Base-by-base conservation (phyloP, 108 stramenopile species). In the Epithemia pelagica region DNA sequence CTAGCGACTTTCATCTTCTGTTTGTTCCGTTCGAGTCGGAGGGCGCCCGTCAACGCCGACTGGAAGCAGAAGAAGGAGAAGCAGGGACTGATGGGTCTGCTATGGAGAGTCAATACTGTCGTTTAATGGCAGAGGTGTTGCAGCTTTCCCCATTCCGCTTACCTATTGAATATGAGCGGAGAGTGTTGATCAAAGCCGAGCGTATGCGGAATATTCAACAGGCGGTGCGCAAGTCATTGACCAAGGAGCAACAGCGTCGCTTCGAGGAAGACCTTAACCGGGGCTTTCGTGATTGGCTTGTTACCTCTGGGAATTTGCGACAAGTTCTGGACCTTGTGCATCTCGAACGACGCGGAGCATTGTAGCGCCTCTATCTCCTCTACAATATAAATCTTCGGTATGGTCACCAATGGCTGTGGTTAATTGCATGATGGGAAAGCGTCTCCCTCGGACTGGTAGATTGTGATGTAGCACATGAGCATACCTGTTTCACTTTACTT, bases 311-410 rank as follows among this genome's bases (percentile, higher is more conserved):
- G 2, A 96, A 96, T 69, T 74, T 96, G 19, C 83, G 93, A 27
- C 95, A 96, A 56, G 91, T 96, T 27, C 73, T 96, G 53, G 95
- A 96, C 73, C 78, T 96, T 29, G 90, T 96, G 0, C 92, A 90
- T 68, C 56, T 94, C 61, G 93, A 94, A 67, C 65, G 74, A 25
- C 53, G 73, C 31, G 66, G 66, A 32, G 75, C 52, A 0, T 33
- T 67, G 25, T 75, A 71, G 55, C n/a, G n/a, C n/a, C n/a, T n/a
- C n/a, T n/a, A n/a, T n/a, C n/a, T n/a, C n/a, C n/a, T n/a, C n/a
- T n/a, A n/a, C n/a, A n/a, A n/a, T n/a, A n/a, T n/a, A n/a, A n/a
- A n/a, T n/a, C n/a, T n/a, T n/a, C n/a, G n/a, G n/a, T n/a, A n/a
- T n/a, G n/a, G n/a, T n/a, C n/a, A n/a, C n/a, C n/a, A n/a, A n/a